Base-by-base conservation (phyloP, 768 basidiomycete genomes). In the Paxillus rubicundulus region DNA sequence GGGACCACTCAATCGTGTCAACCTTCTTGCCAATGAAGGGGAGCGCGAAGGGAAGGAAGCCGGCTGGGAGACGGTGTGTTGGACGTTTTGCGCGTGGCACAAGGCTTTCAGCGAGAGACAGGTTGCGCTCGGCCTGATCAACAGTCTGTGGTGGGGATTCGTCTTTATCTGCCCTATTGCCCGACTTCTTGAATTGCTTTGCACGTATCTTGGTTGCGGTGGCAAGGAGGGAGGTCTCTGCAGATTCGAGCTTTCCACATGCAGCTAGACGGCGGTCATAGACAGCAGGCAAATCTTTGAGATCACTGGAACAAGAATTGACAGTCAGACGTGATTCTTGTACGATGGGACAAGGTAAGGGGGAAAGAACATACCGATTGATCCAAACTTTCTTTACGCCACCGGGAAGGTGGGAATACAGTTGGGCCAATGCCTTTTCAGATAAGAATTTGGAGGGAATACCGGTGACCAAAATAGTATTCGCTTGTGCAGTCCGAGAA, bases 381-480 rank as follows among this genome's bases (percentile, higher is more conserved):
- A 98, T 78, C 94, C 96, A 99, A 34, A 99, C 84, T 57, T 84
- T 82, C 65, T 85, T 86, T 8, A 95, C 88, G 14, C 95, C 95
- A 9, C 95, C 95, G 0, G 97, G 96, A 3, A 98, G 78, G 51
- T 82, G 79, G n/a, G 81, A 79, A 69, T 91, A 96, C 10, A 96
- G 70, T 45, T 81, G 75, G 39, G 67, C 72, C 27, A 97, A 76
- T 4, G 83, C 84, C 7, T 75, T 70, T 58, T 87, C 85, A 36
- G 85, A 84, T 48, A 98, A 80, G 62, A 86, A 93, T 44, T 82
- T 80, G 30, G 76, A 72, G 6, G 94, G 93, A 5, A 98, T 86
- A 39, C 94, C 94, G 4, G 92, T 94, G 54, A 98, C 77, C 40
- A 98, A 84, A 18, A 98, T 78, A 4, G 96, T 95, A 58, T 85